Conservation (phyloP, 2,329 filamentous ascomycete genomes). For the Mycosphaerella sp. region DNA sequence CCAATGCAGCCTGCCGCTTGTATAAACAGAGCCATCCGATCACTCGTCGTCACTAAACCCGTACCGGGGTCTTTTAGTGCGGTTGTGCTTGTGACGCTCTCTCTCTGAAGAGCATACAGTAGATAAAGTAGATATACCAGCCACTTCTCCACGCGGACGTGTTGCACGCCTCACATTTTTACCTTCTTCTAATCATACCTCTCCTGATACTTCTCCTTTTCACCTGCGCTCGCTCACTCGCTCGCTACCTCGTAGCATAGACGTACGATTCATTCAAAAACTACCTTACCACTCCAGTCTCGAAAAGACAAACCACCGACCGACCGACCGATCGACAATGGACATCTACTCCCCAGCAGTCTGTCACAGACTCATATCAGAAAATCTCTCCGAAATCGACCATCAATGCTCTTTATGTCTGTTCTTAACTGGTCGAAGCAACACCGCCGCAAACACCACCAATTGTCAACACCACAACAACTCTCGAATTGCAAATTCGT, state of each 20-base stretch:
- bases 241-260: neutral
- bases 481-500: neutral
- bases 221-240: neutral
- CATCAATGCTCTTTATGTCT: constrained; percentile 23
- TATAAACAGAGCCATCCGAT: neutral
- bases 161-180: constrained; percentile 3
- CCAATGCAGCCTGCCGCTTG: constrained; percentile 1
- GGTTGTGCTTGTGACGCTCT: constrained; percentile 5
- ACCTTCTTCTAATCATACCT: constrained; percentile 5
- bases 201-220: neutral
- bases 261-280: neutral
- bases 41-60: constrained; percentile 1
- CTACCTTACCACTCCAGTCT: too few relatives aligned
- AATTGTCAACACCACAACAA: constrained; percentile 3
- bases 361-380: constrained; percentile 18
- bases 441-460: neutral
- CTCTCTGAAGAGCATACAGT: neutral
- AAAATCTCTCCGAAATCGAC: constrained; percentile 13
- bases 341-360: constrained; percentile 9
- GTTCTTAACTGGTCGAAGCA: constrained; percentile 16
- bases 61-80: neutral
- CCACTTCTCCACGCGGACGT: neutral
- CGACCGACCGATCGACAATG: neutral
- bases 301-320: too few relatives aligned
- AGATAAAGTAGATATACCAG: neutral